These are phyloP conservation scores for Clitoria ternatea DNA, from an alignment of 306 rosid species.

Conservation along the genomic window DNA sequence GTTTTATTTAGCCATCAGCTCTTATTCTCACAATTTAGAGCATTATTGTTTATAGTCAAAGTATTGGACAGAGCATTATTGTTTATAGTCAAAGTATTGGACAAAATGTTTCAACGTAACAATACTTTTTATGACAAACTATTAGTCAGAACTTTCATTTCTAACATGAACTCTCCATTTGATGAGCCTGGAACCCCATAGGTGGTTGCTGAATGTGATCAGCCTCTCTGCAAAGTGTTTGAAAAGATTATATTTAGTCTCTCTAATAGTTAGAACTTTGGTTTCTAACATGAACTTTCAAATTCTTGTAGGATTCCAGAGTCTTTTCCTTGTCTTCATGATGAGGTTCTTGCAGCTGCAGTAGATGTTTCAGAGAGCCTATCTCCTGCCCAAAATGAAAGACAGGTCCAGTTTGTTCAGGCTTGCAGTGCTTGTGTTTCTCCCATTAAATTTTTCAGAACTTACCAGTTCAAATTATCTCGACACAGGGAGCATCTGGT, in stretches of 20 bases:
- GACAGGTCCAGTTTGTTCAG: slow-evolving; percentile 48
- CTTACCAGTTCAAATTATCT: slow-evolving; percentile 30
- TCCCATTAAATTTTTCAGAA: slow-evolving; percentile 7
- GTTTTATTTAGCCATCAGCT: slow-evolving; percentile 17
- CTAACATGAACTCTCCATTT: too few relatives aligned
- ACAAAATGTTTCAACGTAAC: neutral
- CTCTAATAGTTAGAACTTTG: slow-evolving; percentile 1
- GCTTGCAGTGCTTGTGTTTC: slow-evolving; percentile 24
- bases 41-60: neutral
- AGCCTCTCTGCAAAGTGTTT: neutral
- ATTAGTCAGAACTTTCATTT: too few relatives aligned
- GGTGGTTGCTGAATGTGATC: slow-evolving; percentile 18
- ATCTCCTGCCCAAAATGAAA: slow-evolving; percentile 45
- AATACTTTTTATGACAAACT: neutral
- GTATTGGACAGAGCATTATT: neutral
- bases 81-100: neutral
- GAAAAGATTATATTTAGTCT: neutral
- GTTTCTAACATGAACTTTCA: neutral
- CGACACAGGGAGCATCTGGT: slow-evolving; percentile 45
- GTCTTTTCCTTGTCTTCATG: slow-evolving; percentile 68
- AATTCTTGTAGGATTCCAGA: slow-evolving; percentile 58
- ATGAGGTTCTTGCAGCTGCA: slow-evolving; percentile 69
- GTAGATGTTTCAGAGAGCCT: slow-evolving; percentile 40
- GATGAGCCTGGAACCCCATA: neutral
- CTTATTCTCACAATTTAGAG: neutral